Percentiles rank a stretch among this genome's conserved stretches.
Conservation (phyloP, 83 land plant species). For the Isoetes engelmannii region DNA sequence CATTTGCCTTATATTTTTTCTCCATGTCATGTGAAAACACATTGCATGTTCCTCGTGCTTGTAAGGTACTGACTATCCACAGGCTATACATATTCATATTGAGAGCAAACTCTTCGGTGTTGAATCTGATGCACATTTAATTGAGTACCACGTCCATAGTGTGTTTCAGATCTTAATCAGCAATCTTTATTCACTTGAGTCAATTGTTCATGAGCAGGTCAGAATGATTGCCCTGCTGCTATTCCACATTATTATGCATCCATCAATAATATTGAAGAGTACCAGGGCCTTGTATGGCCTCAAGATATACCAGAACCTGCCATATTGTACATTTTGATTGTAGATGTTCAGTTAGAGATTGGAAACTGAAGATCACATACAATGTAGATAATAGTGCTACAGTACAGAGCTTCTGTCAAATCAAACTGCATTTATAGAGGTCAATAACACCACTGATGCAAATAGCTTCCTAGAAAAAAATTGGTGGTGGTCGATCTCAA, state of each 20-base stretch:
- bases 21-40: too few species aligned
- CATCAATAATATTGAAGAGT: background rate
- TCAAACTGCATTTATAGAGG: background rate
- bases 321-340: too few species aligned
- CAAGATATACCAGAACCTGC: background rate
- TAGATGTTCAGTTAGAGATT: too few species aligned
- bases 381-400: constrained; percentile 3
- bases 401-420: background rate
- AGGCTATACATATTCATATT: background rate
- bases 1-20: too few species aligned
- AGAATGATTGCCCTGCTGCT: background rate
- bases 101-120: background rate
- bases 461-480: background rate
- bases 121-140: background rate
- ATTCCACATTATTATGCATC: background rate
- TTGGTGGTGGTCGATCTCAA: too few species aligned
- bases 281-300: background rate
- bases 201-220: constrained; percentile 6
- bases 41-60: too few species aligned
- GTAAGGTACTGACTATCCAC: background rate
- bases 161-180: background rate
- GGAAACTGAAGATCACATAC: background rate
- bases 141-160: background rate
- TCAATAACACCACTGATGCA: constrained; percentile 15
- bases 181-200: constrained; percentile 7